phyloP scores from a whole-genome alignment of 768 basidiomycete species.

The Mrakia blollopis region DNA sequence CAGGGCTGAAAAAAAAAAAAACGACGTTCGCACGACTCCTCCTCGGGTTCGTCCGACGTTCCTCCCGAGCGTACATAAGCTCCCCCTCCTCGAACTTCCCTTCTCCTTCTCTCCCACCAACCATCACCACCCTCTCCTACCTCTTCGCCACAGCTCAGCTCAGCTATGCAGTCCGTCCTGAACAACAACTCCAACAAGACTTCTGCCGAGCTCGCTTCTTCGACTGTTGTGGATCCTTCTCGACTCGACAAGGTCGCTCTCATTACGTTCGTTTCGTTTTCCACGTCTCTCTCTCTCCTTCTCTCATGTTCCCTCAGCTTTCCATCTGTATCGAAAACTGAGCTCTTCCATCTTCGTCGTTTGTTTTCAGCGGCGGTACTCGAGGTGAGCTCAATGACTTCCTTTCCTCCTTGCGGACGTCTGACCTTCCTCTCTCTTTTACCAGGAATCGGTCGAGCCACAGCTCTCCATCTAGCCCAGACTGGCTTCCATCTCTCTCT shows the following conservation, averaged over 20 bases:
- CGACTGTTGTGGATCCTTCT: not conserved
- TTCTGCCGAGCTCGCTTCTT: not conserved
- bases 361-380: not conserved
- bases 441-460: not conserved
- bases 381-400: conserved; percentile 1
- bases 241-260: not conserved
- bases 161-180: not conserved
- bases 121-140: no score
- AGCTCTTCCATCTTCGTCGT: not conserved
- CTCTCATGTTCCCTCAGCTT: no score
- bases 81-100: no score
- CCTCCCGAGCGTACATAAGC: no score
- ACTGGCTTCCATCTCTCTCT: not conserved
- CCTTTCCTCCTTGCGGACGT: not conserved
- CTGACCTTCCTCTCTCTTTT: not conserved
- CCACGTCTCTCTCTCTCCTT: not conserved
- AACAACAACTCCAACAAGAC: not conserved
- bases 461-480: not conserved
- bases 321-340: no score
- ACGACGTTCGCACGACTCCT: no score
- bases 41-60: no score
- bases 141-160: no score
- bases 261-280: not conserved
- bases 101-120: no score
- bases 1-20: no score